These are phyloP conservation scores for Pyrus betulifolia DNA, from an alignment of 306 rosid species.

Conservation along the genomic window DNA sequence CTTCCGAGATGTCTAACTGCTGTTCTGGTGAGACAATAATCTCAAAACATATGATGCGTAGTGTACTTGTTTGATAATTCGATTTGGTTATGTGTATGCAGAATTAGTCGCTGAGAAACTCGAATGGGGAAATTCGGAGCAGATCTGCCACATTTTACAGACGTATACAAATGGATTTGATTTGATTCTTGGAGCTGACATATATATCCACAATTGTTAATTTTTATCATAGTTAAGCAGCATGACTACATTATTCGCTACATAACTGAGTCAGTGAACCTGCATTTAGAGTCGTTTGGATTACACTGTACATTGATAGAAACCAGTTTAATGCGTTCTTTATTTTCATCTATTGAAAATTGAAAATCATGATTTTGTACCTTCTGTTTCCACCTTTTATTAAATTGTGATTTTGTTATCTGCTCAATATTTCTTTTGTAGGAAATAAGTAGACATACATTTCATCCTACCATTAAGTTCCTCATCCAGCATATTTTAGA, in stretches of 20 bases:
- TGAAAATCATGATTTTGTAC: background rate
- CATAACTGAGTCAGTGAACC: background rate
- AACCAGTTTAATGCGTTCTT: background rate
- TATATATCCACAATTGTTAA: conserved; percentile 54
- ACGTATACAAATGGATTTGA: conserved; percentile 63
- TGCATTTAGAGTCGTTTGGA: background rate
- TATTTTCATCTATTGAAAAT: too few species aligned
- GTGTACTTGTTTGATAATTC: background rate
- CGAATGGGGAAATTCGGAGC: conserved; percentile 83
- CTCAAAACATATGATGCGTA: conserved; percentile 3
- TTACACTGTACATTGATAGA: background rate
- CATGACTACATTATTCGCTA: background rate
- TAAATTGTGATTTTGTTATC: background rate
- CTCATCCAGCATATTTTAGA: background rate
- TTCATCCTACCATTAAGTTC: background rate
- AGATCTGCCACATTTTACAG: conserved; percentile 48
- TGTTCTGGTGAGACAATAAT: conserved; percentile 46
- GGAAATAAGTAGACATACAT: background rate
- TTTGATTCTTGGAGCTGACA: conserved; percentile 89
- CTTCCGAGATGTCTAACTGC: conserved; percentile 35
- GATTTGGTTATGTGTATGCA: conserved; percentile 21
- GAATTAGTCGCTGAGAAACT: conserved; percentile 67
- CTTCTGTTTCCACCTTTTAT: background rate
- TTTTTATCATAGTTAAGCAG: conserved; percentile 10
- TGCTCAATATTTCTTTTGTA: background rate